These are phyloP conservation scores for Talaromyces albobiverticillius DNA, from an alignment of 2,329 filamentous ascomycete genomes.

Conservation along the genomic window DNA sequence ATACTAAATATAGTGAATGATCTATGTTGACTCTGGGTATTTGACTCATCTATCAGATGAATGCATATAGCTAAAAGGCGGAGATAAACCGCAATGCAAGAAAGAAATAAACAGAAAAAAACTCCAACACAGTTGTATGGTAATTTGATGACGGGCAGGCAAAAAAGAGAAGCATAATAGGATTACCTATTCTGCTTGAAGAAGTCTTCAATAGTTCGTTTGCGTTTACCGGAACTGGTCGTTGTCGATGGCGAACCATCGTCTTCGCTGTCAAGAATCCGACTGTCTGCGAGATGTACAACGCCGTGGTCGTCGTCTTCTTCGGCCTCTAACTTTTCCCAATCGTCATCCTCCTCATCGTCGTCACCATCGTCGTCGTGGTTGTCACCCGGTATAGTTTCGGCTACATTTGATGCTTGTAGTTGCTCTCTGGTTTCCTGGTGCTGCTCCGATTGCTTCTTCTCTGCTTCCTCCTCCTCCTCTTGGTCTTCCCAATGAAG, in stretches of 20 bases:
- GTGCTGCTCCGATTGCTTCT: neutral
- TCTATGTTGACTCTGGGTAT: conserved; percentile 5
- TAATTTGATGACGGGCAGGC: neutral
- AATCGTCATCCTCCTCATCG: conserved; percentile 37
- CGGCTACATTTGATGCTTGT: neutral
- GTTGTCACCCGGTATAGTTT: neutral
- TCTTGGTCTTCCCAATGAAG: conserved; percentile 30
- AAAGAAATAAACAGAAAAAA: neutral
- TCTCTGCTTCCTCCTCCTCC: conserved; percentile 1
- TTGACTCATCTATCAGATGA: conserved; percentile 1
- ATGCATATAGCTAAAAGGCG: neutral
- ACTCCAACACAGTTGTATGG: neutral
- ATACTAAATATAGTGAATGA: neutral
- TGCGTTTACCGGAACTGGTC: conserved; percentile 13
- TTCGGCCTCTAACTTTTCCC: conserved; percentile 41
- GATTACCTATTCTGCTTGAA: neutral
- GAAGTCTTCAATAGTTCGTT: conserved; percentile 16
- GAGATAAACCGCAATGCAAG: neutral
- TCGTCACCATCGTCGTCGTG: conserved; percentile 8
- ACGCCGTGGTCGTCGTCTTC: conserved; percentile 34
- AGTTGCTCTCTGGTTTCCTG: neutral
- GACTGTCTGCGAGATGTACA: conserved; percentile 32
- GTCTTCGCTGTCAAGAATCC: conserved; percentile 25
- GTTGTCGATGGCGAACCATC: conserved; percentile 11
- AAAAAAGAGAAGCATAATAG: neutral